These are phyloP conservation scores for Naganishia vishniacii DNA, from an alignment of 768 basidiomycete genomes.

Conservation along the genomic window DNA sequence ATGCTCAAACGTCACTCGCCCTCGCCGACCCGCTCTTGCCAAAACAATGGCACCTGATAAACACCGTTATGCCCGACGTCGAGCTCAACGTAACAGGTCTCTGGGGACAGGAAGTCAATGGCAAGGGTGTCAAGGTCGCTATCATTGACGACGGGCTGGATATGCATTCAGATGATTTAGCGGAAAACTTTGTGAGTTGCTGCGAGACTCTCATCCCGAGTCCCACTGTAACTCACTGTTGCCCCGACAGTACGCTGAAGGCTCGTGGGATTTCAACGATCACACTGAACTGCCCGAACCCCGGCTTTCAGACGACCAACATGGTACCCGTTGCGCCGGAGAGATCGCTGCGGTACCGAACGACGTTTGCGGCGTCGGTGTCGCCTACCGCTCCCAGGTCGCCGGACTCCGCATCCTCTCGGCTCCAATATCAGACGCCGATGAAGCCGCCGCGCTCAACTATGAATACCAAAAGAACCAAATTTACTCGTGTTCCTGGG, in stretches of 20 bases:
- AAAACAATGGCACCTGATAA: conserved; percentile 91
- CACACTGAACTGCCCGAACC: conserved; percentile 82
- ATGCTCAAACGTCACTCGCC: conserved; percentile 58
- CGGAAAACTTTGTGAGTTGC: conserved; percentile 78
- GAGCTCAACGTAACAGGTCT: conserved; percentile 84
- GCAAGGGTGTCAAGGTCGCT: conserved; percentile 76
- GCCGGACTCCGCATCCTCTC: conserved; percentile 93
- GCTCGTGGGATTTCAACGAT: conserved; percentile 96
- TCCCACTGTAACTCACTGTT: background rate
- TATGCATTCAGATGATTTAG: conserved; percentile 77
- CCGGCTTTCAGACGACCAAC: conserved; percentile 80
- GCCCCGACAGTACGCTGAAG: conserved; percentile 66
- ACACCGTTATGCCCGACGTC: conserved; percentile 67
- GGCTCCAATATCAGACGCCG: conserved; percentile 86
- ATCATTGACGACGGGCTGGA: conserved; percentile 95
- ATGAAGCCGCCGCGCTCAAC: conserved; percentile 92
- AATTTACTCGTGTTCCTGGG: conserved; percentile 96
- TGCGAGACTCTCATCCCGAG: background rate
- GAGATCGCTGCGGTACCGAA: conserved; percentile 92
- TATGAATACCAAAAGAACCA: conserved; percentile 86
- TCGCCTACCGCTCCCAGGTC: conserved; percentile 84
- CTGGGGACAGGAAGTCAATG: conserved; percentile 87
- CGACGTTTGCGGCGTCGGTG: conserved; percentile 85
- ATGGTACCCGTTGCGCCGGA: conserved; percentile 95
- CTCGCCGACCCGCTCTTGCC: conserved; percentile 77